Evolutionary conservation across 2,329 filamentous ascomycete species (phyloP).

Genomic region (Aureobasidium sp.): DNA sequence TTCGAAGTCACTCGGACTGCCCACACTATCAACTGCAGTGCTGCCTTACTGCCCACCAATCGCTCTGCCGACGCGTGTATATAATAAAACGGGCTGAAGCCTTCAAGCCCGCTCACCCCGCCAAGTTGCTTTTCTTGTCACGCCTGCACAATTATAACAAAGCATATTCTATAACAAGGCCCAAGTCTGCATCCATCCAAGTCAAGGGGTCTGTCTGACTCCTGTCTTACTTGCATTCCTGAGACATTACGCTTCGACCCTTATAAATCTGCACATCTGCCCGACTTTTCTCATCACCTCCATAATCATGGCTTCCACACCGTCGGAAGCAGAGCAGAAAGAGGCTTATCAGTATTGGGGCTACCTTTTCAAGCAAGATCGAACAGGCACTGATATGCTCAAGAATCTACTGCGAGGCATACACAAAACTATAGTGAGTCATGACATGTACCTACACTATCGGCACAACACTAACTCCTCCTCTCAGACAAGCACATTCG

Average conservation of each 20-base stretch:
- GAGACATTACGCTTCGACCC: neutral
- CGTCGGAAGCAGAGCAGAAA: slow-evolving; percentile 22
- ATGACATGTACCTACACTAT: neutral
- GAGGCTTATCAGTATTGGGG: slow-evolving; percentile 47
- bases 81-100: neutral
- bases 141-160: neutral
- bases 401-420: slow-evolving; percentile 41
- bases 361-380: slow-evolving; percentile 45
- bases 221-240: slow-evolving; percentile 3
- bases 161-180: neutral
- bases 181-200: neutral
- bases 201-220: neutral
- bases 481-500: slow-evolving; percentile 26
- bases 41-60: slow-evolving; percentile 13
- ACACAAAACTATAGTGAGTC: slow-evolving; percentile 39
- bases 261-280: neutral
- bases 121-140: neutral
- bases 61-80: slow-evolving; percentile 2
- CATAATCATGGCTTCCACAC: slow-evolving; percentile 2
- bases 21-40: slow-evolving; percentile 10
- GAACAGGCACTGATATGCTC: slow-evolving; percentile 42
- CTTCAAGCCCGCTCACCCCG: neutral
- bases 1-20: neutral
- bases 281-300: too few species aligned
- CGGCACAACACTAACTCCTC: neutral